These are phyloP conservation scores for Scalesia atractyloides DNA, from an alignment of 129 eudicot species.

Conservation along the genomic window DNA sequence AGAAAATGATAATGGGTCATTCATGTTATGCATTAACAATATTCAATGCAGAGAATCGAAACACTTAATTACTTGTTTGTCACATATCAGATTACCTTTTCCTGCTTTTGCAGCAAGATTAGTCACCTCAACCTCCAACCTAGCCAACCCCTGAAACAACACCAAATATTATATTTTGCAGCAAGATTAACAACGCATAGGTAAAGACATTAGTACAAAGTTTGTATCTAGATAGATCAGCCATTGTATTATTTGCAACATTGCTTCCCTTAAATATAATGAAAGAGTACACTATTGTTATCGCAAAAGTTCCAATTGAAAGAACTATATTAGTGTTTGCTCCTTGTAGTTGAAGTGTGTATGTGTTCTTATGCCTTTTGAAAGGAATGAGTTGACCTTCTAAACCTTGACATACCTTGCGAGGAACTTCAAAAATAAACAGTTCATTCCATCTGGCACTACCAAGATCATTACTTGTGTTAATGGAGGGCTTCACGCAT, in stretches of 20 bases:
- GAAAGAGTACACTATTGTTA: not conserved
- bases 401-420: constrained; percentile 54
- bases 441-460: constrained; percentile 92
- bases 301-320: not conserved
- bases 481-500: constrained; percentile 68
- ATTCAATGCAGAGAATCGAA: constrained; percentile 6
- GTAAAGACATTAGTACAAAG: not conserved
- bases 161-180: not conserved
- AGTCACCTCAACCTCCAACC: constrained; percentile 94
- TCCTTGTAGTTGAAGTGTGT: not conserved
- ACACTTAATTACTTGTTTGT: constrained; percentile 11
- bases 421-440: constrained; percentile 96
- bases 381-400: constrained; percentile 4
- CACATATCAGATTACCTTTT: constrained; percentile 62
- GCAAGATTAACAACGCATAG: not conserved
- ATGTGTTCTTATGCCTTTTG: not conserved
- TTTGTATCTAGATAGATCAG: not conserved
- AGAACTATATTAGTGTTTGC: not conserved
- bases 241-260: not conserved
- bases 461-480: constrained; percentile 50
- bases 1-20: constrained; percentile 2
- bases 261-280: not conserved
- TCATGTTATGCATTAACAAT: constrained; percentile 3
- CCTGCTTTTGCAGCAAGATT: constrained; percentile 99
- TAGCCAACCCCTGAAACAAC: constrained; percentile 73